phyloP scores from a whole-genome alignment of 2,329 filamentous ascomycete species.

The Coniochaeta pulveracea region DNA sequence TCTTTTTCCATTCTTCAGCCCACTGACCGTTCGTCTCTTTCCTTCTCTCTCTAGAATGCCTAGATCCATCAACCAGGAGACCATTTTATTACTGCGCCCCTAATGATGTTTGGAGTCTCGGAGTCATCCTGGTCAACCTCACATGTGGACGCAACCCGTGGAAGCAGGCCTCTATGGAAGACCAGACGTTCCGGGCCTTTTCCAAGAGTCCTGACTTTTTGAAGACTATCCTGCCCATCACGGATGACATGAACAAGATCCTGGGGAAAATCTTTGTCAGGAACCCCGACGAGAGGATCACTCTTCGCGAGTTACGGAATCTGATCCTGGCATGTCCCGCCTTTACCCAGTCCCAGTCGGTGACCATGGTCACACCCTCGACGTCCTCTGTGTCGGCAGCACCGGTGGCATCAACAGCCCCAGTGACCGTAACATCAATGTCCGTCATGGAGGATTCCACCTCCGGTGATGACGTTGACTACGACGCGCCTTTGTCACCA shows the following conservation, averaged over 20 bases:
- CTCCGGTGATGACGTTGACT: conserved; percentile 23
- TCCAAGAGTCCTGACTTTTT: conserved; percentile 77
- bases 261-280: conserved; percentile 78
- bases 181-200: conserved; percentile 90
- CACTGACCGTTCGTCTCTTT: conserved; percentile 17
- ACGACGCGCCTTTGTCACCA: conserved; percentile 36
- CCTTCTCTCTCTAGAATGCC: conserved; percentile 58
- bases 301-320: conserved; percentile 65
- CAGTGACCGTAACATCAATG: conserved; percentile 27
- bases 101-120: conserved; percentile 97
- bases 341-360: conserved; percentile 49
- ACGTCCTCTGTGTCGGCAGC: conserved; percentile 31
- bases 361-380: conserved; percentile 20
- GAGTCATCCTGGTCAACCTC: conserved; percentile 93
- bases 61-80: conserved; percentile 63
- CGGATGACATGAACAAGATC: conserved; percentile 80
- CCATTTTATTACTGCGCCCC: conserved; percentile 81
- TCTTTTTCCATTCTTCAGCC: conserved; percentile 8
- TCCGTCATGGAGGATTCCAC: conserved; percentile 38
- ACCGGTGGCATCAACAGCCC: conserved; percentile 25
- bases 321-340: conserved; percentile 65
- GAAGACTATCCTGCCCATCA: conserved; percentile 83
- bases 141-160: conserved; percentile 97
- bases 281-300: conserved; percentile 73
- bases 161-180: conserved; percentile 90